Base-by-base conservation (phyloP, 2,329 filamentous ascomycete species). In the Epichloe sp. region DNA sequence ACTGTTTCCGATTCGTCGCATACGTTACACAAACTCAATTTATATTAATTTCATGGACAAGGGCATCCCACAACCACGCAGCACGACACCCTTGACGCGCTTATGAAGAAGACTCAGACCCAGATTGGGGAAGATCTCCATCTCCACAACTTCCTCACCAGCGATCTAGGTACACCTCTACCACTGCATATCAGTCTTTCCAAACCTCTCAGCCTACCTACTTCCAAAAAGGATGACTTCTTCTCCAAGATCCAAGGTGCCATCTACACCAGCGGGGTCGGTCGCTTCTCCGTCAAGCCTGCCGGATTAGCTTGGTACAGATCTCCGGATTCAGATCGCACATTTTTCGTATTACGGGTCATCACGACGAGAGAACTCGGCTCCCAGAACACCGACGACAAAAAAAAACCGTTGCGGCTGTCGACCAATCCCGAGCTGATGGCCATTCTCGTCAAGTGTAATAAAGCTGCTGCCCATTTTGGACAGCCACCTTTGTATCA, bases 121-220 rank as follows among this genome's bases (percentile, higher is more conserved):
- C 62, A 60, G 10, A 59, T 72, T 7, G 59, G 60, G 17, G 54
- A 59, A 43, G 58, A 60, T 44, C 57, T 65, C n/a, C 59, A 69
- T 49, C 71, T 93, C 17, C 75, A 83, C 55, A 84, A 78, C 55
- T 80, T 93, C 53, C 71, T 97, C 5, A 79, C 77, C 42, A 94
- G 84, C 55, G 86, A 93, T 53, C 77, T 96, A 0, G 86, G 82
- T 52, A 81, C 82, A 5, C 82, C 85, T 5, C 72, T 88, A 47
- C 91, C 91, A 3, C 75, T 98, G 45, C 93, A 98, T 67, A 82
- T 98, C 61, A 95, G 89, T 58, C 76, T 98, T 6, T 97, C 93
- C 7, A 78, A 88, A 5, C 85, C 93, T 0, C 71, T 97, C 48
- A 77, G 82, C 12, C 78, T 98, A 35, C 71, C 73, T 46, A 89